Evolutionary conservation across 768 basidiomycete genomes (phyloP).

Genomic region (Neoboletus magnificus): DNA sequence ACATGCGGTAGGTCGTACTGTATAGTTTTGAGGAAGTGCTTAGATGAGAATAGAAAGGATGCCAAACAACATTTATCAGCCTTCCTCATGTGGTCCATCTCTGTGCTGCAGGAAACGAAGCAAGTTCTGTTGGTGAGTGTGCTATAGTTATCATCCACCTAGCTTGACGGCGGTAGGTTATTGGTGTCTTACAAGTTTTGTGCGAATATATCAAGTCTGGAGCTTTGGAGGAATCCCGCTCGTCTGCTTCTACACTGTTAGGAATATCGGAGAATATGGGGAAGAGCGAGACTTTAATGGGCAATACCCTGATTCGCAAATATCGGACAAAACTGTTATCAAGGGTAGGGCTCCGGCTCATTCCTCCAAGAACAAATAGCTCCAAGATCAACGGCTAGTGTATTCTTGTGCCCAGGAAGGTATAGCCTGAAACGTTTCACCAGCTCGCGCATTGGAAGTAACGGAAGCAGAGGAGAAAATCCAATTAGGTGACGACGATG

Average conservation of each 20-base stretch:
- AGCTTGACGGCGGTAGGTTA: conserved; percentile 41
- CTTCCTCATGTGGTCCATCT: conserved; percentile 51
- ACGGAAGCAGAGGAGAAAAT: conserved; percentile 7
- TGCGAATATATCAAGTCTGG: conserved; percentile 69
- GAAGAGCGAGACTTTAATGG: conserved; percentile 37
- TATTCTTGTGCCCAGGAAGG: conserved; percentile 23
- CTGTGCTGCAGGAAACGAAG: conserved; percentile 35
- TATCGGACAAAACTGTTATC: conserved; percentile 64
- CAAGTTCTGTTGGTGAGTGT: conserved; percentile 51
- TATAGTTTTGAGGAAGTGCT: conserved; percentile 1
- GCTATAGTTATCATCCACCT: background rate
- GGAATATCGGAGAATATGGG: conserved; percentile 44
- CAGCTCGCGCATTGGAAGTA: conserved; percentile 27
- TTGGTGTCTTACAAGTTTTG: conserved; percentile 66
- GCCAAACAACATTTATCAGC: conserved; percentile 43
- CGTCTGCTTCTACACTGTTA: conserved; percentile 43
- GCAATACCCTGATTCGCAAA: conserved; percentile 69
- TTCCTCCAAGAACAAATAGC: conserved; percentile 45
- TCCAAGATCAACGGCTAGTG: conserved; percentile 43
- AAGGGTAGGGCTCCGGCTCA: conserved; percentile 57
- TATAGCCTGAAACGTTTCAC: conserved; percentile 14
- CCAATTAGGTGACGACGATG: conserved; percentile 25
- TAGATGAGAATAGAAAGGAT: conserved; percentile 49
- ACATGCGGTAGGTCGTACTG: conserved; percentile 57
- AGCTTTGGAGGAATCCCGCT: conserved; percentile 49